phyloP scores from a whole-genome alignment of 805 yeast species.

The Lachancea sp. region DNA sequence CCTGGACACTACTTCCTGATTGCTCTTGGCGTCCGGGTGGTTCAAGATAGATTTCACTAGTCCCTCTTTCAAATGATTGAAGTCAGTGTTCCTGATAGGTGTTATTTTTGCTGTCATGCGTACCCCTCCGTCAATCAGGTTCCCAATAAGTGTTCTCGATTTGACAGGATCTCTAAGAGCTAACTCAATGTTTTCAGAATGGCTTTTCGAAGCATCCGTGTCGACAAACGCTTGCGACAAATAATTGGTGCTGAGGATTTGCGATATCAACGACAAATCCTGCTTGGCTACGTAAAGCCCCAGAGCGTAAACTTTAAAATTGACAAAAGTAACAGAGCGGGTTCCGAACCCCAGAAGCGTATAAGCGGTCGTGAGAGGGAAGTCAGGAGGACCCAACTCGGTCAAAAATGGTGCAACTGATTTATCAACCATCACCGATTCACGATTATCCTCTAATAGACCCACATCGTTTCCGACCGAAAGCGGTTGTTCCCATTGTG shows the following conservation, averaged over 20 bases:
- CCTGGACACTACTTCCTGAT: slow-evolving; percentile 40
- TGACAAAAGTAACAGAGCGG: slow-evolving; percentile 74
- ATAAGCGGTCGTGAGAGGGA: slow-evolving; percentile 35
- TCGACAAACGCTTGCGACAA: slow-evolving; percentile 35
- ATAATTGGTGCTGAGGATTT: slow-evolving; percentile 40
- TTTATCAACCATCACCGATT: slow-evolving; percentile 42
- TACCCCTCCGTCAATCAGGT: slow-evolving; percentile 52
- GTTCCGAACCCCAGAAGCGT: slow-evolving; percentile 72
- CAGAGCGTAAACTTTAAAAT: slow-evolving; percentile 78
- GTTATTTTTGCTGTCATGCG: slow-evolving; percentile 67
- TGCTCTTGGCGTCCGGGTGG: slow-evolving; percentile 50
- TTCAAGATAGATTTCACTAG: slow-evolving; percentile 73
- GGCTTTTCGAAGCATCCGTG: slow-evolving; percentile 29
- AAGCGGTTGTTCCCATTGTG: not conserved
- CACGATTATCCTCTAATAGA: slow-evolving; percentile 15
- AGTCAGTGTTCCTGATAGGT: slow-evolving; percentile 88
- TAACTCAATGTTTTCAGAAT: slow-evolving; percentile 34
- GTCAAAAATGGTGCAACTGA: slow-evolving; percentile 46
- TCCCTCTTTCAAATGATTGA: slow-evolving; percentile 84
- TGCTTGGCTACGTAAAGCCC: slow-evolving; percentile 70
- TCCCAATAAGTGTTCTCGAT: slow-evolving; percentile 48
- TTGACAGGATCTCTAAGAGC: slow-evolving; percentile 47
- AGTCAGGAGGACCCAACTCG: slow-evolving; percentile 17
- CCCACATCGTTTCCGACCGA: slow-evolving; percentile 7
- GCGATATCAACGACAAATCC: slow-evolving; percentile 41